These are phyloP conservation scores for Cordyceps cicadae DNA, from an alignment of 2,329 filamentous ascomycete genomes.

Conservation along the genomic window DNA sequence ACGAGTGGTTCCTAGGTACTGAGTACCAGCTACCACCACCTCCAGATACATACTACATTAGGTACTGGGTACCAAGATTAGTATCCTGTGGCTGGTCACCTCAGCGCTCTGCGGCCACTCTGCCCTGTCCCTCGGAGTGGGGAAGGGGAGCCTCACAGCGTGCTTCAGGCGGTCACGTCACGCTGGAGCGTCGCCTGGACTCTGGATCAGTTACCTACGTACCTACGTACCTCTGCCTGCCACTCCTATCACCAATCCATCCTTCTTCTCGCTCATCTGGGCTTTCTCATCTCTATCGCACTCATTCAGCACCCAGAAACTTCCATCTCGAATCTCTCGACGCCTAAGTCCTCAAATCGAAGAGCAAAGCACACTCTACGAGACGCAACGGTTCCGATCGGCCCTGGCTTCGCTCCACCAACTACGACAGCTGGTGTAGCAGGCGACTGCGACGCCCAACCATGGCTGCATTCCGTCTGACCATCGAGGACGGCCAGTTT, in stretches of 20 bases:
- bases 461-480: conserved; percentile 70
- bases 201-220: conserved; percentile 1
- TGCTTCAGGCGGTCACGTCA: conserved; percentile 10
- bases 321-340: neutral
- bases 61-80: too few species aligned
- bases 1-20: too few species aligned
- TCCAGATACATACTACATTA: too few species aligned
- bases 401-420: neutral
- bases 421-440: neutral
- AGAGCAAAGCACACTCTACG: neutral
- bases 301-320: neutral
- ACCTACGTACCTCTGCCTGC: neutral
- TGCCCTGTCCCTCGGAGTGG: conserved; percentile 6
- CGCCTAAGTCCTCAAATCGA: too few species aligned
- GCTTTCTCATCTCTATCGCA: neutral
- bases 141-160: neutral
- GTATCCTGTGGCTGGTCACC: neutral
- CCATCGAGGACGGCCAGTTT: conserved; percentile 79
- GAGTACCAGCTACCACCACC: too few species aligned
- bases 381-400: neutral
- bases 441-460: neutral
- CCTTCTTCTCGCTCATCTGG: neutral
- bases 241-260: neutral
- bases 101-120: conserved; percentile 5
- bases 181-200: neutral